These are phyloP conservation scores for Flaveria linearis DNA, from an alignment of 129 eudicot genomes.

Conservation along the genomic window DNA sequence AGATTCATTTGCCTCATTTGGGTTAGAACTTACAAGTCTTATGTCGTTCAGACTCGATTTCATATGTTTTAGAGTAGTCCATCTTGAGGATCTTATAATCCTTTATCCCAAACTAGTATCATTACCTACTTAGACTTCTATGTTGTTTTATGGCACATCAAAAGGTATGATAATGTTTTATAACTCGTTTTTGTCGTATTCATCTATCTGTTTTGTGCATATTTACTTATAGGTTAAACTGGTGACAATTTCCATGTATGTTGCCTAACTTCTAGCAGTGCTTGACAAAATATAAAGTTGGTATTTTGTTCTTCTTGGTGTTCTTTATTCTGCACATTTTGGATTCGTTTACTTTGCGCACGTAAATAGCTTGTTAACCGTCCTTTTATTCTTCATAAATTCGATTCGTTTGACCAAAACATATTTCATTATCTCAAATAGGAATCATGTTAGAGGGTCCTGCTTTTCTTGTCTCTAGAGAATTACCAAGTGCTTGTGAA, in stretches of 20 bases:
- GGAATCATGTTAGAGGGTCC: constrained; percentile 54
- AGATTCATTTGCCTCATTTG: not conserved
- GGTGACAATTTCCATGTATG: constrained; percentile 10
- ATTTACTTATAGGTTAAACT: not conserved
- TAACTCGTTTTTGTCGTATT: constrained; percentile 6
- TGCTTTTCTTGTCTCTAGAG: constrained; percentile 48
- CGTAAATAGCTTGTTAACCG: not conserved
- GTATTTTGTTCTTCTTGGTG: constrained; percentile 13
- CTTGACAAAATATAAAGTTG: constrained; percentile 17
- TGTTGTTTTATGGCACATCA: constrained; percentile 10
- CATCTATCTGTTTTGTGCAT: constrained; percentile 2
- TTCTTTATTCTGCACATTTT: constrained; percentile 25
- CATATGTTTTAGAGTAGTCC: not conserved
- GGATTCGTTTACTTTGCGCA: constrained; percentile 28
- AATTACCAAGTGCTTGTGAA: constrained; percentile 53
- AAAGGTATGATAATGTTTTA: constrained; percentile 1
- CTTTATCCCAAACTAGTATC: not conserved
- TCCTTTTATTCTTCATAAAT: not conserved
- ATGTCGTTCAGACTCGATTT: not conserved
- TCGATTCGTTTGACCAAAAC: constrained; percentile 10
- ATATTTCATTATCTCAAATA: not conserved
- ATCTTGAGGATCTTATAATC: not conserved
- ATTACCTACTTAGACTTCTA: constrained; percentile 1
- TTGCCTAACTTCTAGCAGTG: not conserved
- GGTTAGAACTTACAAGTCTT: not conserved